phyloP scores from a whole-genome alignment of 2,329 filamentous ascomycete species.

The Dactylellina leptospora region DNA sequence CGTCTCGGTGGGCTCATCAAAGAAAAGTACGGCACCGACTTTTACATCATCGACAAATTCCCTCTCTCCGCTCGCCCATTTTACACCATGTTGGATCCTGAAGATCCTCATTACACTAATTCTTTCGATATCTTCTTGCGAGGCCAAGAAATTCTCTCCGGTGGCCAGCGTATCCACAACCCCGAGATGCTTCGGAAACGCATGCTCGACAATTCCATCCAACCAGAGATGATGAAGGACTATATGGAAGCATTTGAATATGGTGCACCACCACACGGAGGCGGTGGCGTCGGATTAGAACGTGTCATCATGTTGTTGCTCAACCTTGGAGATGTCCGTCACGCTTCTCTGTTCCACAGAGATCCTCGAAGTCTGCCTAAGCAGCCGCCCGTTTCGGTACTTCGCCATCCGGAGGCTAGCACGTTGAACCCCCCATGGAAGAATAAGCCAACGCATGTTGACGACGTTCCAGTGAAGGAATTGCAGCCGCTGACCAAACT shows the following conservation, averaged over 20 bases:
- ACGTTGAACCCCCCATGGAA: conserved; percentile 76
- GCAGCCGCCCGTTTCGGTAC: conserved; percentile 68
- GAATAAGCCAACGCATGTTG: conserved; percentile 62
- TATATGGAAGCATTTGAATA: conserved; percentile 89
- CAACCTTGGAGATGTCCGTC: conserved; percentile 85
- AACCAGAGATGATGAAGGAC: conserved; percentile 84
- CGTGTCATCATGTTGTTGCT: conserved; percentile 86
- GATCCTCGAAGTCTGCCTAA: conserved; percentile 87
- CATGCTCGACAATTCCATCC: conserved; percentile 78
- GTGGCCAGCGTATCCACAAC: conserved; percentile 91
- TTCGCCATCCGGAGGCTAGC: conserved; percentile 88
- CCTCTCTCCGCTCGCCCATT: conserved; percentile 84
- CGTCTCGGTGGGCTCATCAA: conserved; percentile 83
- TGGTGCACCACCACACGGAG: conserved; percentile 87
- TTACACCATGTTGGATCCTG: conserved; percentile 85
- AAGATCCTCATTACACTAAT: conserved; percentile 78
- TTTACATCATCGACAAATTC: conserved; percentile 95
- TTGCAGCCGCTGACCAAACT: conserved; percentile 82
- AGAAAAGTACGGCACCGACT: conserved; percentile 86
- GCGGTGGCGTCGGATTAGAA: conserved; percentile 88
- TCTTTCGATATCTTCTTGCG: conserved; percentile 95
- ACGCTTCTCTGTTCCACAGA: conserved; percentile 85
- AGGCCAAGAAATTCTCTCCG: conserved; percentile 90
- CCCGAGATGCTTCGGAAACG: conserved; percentile 76
- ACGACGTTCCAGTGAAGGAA: conserved; percentile 61